Evolutionary conservation across 2,329 filamentous ascomycete species (phyloP).

Genomic region (Fusarium sp.): DNA sequence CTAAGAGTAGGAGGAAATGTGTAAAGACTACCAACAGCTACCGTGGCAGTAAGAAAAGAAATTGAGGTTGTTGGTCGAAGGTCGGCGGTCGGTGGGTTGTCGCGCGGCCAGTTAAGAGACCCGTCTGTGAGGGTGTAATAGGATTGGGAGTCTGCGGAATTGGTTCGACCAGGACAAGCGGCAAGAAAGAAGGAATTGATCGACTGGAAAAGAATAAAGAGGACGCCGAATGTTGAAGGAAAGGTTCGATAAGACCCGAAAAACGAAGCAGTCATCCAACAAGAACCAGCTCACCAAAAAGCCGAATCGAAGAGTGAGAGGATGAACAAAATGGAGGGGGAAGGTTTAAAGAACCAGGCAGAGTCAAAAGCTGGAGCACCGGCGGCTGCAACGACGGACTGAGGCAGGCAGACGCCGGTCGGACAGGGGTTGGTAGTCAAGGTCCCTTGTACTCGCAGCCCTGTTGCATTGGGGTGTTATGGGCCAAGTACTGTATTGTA

Average conservation of each 20-base stretch:
- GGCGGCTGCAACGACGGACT: conserved; percentile 48
- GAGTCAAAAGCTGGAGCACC: conserved; percentile 46
- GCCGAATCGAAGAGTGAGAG: conserved; percentile 36
- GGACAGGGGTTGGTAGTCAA: conserved; percentile 47
- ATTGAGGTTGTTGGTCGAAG: conserved; percentile 20
- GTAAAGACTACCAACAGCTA: conserved; percentile 16
- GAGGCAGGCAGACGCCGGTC: conserved; percentile 46
- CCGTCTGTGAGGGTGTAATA: conserved; percentile 30
- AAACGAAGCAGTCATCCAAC: conserved; percentile 36
- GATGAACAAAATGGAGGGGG: conserved; percentile 50
- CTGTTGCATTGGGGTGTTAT: conserved; percentile 43
- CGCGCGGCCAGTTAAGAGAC: conserved; percentile 42
- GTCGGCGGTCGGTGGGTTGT: conserved; percentile 29
- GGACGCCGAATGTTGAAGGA: conserved; percentile 15
- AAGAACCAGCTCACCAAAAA: conserved; percentile 42
- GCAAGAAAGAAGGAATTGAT: conserved; percentile 13
- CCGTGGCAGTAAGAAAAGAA: conserved; percentile 21
- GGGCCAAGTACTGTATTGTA: conserved; percentile 36
- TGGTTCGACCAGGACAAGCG: conserved; percentile 26
- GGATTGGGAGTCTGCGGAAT: conserved; percentile 30
- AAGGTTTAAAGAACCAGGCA: conserved; percentile 53
- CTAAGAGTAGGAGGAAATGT: neutral
- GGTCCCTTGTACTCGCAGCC: conserved; percentile 43
- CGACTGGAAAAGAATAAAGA: conserved; percentile 10
- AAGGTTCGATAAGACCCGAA: conserved; percentile 26